These are phyloP conservation scores for Pseudocercospora vitis DNA, from an alignment of 2,329 filamentous ascomycete genomes.

Conservation along the genomic window DNA sequence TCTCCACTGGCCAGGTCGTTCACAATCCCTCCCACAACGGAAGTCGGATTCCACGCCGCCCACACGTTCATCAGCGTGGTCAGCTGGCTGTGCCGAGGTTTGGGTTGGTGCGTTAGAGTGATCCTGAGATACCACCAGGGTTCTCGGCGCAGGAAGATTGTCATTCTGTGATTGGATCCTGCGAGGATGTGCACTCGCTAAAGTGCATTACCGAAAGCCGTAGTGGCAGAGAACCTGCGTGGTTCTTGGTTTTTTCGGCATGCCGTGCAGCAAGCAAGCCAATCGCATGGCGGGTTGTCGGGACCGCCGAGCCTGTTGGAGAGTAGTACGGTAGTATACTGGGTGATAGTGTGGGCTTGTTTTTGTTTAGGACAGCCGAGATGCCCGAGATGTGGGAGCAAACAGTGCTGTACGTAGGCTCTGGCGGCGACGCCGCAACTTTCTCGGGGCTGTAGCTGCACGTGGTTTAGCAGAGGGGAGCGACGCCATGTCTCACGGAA, in stretches of 20 bases:
- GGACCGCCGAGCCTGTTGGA: too few relatives aligned
- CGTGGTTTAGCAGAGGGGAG: constrained; percentile 7
- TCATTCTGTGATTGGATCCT: not conserved
- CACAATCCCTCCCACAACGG: too few relatives aligned
- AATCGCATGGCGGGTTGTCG: not conserved
- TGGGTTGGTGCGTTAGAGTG: too few relatives aligned
- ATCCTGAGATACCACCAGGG: too few relatives aligned
- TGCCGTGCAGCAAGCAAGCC: not conserved
- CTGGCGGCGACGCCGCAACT: constrained; percentile 12
- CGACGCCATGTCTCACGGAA: constrained; percentile 4
- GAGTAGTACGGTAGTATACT: too few relatives aligned
- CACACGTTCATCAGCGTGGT: not conserved
- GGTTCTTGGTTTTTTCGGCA: not conserved
- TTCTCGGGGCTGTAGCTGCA: constrained; percentile 3
- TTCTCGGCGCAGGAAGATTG: not conserved
- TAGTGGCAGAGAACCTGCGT: not conserved
- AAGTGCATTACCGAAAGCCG: constrained; percentile 1
- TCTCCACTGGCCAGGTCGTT: not conserved
- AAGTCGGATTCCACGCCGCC: not conserved
- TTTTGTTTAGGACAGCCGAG: too few relatives aligned
- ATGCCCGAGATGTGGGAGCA: not conserved
- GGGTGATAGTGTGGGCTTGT: too few relatives aligned
- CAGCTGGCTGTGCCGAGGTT: not conserved
- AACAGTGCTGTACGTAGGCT: not conserved
- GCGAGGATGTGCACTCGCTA: not conserved